Percentiles rank a stretch among this genome's conserved stretches.
Conservation (phyloP, 148 eudicot species). For the Rhododendron vialii region DNA sequence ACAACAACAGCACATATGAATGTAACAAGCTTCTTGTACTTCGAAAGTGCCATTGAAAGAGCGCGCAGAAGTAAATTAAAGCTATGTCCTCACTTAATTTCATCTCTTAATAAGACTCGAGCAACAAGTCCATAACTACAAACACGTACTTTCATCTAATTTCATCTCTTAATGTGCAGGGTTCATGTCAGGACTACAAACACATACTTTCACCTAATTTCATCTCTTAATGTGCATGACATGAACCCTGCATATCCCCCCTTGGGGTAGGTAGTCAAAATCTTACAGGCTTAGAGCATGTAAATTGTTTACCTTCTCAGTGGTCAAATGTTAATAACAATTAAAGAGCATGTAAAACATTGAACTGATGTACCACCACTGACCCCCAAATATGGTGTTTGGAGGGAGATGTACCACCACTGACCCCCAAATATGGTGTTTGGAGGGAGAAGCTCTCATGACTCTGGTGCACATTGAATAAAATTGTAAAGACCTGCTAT, state of each 20-base stretch:
- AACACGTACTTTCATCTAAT: no score
- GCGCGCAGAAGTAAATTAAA: background rate
- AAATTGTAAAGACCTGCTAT: background rate
- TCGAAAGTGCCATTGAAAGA: background rate
- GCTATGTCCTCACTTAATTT: background rate
- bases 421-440: background rate
- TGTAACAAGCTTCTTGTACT: background rate
- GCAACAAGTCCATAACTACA: background rate
- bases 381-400: background rate
- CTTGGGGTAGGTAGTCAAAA: background rate
- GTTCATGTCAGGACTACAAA: no score
- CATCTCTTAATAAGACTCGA: background rate
- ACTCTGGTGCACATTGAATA: background rate
- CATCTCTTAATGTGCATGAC: no score
- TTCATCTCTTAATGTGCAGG: no score
- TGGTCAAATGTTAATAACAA: background rate
- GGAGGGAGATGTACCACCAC: background rate
- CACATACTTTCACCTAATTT: no score
- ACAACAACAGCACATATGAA: background rate
- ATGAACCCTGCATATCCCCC: background rate
- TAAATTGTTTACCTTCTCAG: background rate
- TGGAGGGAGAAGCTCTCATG: background rate
- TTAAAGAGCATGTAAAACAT: background rate
- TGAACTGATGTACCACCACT: background rate
- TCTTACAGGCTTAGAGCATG: background rate